Evolutionary conservation across 768 basidiomycete species (phyloP).

Genomic region (Pisolithus marmoratus): DNA sequence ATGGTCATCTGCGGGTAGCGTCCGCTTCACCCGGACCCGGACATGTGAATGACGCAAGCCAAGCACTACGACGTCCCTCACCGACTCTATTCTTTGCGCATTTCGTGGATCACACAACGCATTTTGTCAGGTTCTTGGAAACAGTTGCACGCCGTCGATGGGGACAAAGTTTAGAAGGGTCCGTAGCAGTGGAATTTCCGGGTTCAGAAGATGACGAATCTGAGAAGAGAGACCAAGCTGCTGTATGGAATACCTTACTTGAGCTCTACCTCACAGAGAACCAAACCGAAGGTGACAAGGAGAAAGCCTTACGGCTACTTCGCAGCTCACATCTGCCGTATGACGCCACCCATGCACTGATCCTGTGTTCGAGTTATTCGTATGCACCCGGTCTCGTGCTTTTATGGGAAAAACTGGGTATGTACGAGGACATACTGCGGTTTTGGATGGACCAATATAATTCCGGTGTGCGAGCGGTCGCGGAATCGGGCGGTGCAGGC

Average conservation of each 20-base stretch:
- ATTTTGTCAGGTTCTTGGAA: slow-evolving; percentile 87
- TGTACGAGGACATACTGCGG: slow-evolving; percentile 92
- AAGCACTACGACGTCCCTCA: slow-evolving; percentile 53
- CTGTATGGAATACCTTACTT: slow-evolving; percentile 93
- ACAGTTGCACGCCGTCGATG: slow-evolving; percentile 75
- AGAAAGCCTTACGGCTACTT: slow-evolving; percentile 74
- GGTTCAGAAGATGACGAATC: slow-evolving; percentile 37
- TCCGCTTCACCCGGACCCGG: slow-evolving; percentile 8
- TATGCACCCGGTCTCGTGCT: slow-evolving; percentile 84
- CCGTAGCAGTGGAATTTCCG: slow-evolving; percentile 9
- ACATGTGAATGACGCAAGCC: slow-evolving; percentile 8
- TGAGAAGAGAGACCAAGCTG: slow-evolving; percentile 66
- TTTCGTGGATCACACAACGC: slow-evolving; percentile 82
- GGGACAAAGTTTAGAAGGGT: slow-evolving; percentile 60
- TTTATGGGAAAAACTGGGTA: slow-evolving; percentile 89
- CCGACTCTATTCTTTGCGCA: slow-evolving; percentile 89
- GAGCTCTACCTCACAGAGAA: slow-evolving; percentile 76
- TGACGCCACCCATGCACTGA: slow-evolving; percentile 89
- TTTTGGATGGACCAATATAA: slow-evolving; percentile 82
- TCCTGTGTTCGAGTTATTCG: slow-evolving; percentile 79
- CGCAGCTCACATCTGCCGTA: slow-evolving; percentile 60
- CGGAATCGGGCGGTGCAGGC: slow-evolving; percentile 11
- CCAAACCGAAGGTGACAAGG: slow-evolving; percentile 16
- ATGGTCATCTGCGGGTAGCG: slow-evolving; percentile 25
- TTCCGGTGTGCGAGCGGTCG: slow-evolving; percentile 8